Base-by-base conservation (phyloP, 2,329 filamentous ascomycete genomes). In the Hypoxylon sp. region DNA sequence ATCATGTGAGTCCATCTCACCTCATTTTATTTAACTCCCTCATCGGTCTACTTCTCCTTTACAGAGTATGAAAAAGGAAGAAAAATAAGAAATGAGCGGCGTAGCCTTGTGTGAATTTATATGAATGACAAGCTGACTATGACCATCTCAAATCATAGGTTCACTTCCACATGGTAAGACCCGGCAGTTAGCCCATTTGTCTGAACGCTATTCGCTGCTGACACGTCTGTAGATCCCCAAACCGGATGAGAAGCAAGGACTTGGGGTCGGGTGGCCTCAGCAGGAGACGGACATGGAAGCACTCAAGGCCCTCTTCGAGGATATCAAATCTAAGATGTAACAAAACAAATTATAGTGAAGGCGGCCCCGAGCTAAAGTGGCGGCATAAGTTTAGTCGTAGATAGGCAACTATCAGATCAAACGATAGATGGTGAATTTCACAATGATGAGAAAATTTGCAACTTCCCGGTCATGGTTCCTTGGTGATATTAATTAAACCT, bases 251-350 rank as follows among this genome's bases (percentile, higher is more conserved):
- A 77, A 85, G 37, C 92, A 98, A 79, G 96, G 96, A 5, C 84
- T 99, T 57, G 89, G 87, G 3, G 86, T 98, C 73, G 80, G 82
- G 35, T 99, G 96, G 96, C 94, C 94, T 19, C 84, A 90, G 71
- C 87, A 93, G 81, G 81, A 84, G 68, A 87, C 87, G 1, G 91
- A 97, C 74, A 97, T 96, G 91, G 92, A 93, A 0, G 88, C 90
- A 78, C 83, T 99, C 75, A 93, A 94, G 86, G 88, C 88, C 70
- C 83, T 97, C 68, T 86, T 88, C 69, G 94, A 95, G 80, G 92
- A 97, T 61, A 85, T 99, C 78, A 97, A 97, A 87, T 82, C 91
- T 14, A 97, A 94, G 86, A 95, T 98, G 87, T 97, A 85, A 81
- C 39, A 24, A n/a, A 24, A 35, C 14, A 6, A 35, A 46, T 22